Conservation (phyloP, 164 flowering plant species). For the Aristolochia fimbriata region DNA sequence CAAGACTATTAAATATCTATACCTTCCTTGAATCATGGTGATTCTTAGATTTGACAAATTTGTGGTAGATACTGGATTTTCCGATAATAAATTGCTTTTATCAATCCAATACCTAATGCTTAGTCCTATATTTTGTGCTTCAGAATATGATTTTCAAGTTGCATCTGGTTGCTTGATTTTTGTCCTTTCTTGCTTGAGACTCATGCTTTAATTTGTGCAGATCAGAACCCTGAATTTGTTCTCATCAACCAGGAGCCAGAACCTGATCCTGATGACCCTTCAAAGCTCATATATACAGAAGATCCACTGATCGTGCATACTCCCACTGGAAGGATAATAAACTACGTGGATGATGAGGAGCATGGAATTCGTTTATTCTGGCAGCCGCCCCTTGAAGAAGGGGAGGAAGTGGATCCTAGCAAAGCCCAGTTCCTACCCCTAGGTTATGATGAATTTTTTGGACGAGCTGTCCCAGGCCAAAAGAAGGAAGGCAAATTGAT, state of each 20-base stretch:
- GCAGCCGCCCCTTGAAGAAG: conserved; percentile 65
- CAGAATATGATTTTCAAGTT: too few relatives aligned
- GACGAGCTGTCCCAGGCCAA: conserved; percentile 17
- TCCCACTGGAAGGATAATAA: conserved; percentile 56
- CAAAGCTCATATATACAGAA: conserved; percentile 49
- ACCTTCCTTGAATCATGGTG: too few relatives aligned
- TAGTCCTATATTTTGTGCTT: background rate
- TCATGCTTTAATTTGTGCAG: conserved; percentile 19
- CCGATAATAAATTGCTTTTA: too few relatives aligned
- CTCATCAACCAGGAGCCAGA: conserved; percentile 72
- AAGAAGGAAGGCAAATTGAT: conserved; percentile 23
- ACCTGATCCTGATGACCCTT: conserved; percentile 73
- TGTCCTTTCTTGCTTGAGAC: background rate
- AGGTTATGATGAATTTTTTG: conserved; percentile 85
- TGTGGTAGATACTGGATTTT: too few relatives aligned
- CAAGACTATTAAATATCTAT: too few relatives aligned
- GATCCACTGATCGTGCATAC: conserved; percentile 81
- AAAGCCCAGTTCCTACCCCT: conserved; percentile 68
- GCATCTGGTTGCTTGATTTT: background rate
- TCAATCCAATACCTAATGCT: too few relatives aligned
- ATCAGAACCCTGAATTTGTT: conserved; percentile 63
- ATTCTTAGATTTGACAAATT: too few relatives aligned
- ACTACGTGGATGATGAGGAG: conserved; percentile 72
- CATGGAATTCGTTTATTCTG: conserved; percentile 80
- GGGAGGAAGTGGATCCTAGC: conserved; percentile 63